These are phyloP conservation scores for Starmerella floricola DNA, from an alignment of 805 yeast genomes.

Conservation along the genomic window DNA sequence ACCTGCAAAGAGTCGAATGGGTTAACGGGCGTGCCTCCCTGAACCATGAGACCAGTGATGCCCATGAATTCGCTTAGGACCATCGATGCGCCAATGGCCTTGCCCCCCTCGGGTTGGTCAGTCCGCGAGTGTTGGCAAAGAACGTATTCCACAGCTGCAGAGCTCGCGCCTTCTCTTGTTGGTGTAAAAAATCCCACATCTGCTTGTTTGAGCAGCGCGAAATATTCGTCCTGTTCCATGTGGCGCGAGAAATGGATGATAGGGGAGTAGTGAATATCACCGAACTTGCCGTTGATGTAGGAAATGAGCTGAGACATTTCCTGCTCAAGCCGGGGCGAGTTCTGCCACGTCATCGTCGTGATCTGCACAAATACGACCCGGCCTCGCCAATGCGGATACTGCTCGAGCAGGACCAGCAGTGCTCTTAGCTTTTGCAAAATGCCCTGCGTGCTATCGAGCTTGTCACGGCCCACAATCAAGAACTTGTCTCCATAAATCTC, in stretches of 20 bases:
- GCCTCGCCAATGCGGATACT: constrained; percentile 87
- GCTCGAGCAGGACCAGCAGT: constrained; percentile 70
- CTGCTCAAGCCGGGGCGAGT: constrained; percentile 54
- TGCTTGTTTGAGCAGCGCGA: constrained; percentile 77
- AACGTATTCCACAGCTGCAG: constrained; percentile 86
- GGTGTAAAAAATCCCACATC: constrained; percentile 83
- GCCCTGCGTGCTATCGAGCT: constrained; percentile 84
- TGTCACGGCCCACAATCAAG: constrained; percentile 85
- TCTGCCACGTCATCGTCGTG: constrained; percentile 61
- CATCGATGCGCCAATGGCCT: constrained; percentile 39
- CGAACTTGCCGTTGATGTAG: constrained; percentile 73
- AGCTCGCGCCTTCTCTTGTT: constrained; percentile 91
- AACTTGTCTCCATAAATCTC: constrained; percentile 36
- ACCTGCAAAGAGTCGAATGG: constrained; percentile 97
- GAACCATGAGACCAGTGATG: constrained; percentile 40
- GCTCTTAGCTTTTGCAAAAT: constrained; percentile 89
- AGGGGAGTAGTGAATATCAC: constrained; percentile 71
- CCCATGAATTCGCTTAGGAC: constrained; percentile 91
- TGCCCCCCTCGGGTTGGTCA: constrained; percentile 5
- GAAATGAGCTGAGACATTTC: constrained; percentile 74
- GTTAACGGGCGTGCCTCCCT: constrained; percentile 57
- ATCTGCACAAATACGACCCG: constrained; percentile 85
- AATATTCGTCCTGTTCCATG: constrained; percentile 75
- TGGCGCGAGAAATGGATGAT: constrained; percentile 88
- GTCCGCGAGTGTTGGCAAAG: constrained; percentile 46